These are phyloP conservation scores for Camellia oleifera DNA, from an alignment of 179 eudicot species.

Conservation along the genomic window DNA sequence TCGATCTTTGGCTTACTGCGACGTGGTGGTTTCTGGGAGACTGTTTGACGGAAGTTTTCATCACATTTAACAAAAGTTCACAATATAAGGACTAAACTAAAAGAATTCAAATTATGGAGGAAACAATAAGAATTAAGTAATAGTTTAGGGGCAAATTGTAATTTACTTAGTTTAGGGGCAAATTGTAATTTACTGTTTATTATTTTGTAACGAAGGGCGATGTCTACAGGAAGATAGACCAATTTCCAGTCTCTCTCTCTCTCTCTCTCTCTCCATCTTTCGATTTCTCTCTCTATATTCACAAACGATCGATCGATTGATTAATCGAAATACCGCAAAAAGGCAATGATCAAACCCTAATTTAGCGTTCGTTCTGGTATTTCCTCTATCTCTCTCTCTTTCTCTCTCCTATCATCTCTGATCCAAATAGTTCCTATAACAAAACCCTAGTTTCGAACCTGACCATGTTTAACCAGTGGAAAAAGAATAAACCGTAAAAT, in stretches of 20 bases:
- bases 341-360: constrained; percentile 4
- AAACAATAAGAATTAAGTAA: too few species aligned
- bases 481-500: background rate
- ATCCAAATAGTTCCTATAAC: constrained; percentile 11
- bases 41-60: too few species aligned
- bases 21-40: too few species aligned
- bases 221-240: background rate
- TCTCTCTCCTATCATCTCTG: background rate
- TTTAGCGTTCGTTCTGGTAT: background rate
- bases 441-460: background rate
- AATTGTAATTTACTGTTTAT: too few species aligned
- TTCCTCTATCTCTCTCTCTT: background rate
- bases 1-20: too few species aligned
- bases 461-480: background rate
- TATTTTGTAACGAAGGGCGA: too few species aligned
- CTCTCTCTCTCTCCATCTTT: background rate
- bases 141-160: too few species aligned
- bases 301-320: constrained; percentile 1
- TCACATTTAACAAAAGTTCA: too few species aligned
- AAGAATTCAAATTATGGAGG: too few species aligned
- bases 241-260: background rate
- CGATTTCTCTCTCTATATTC: background rate
- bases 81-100: too few species aligned
- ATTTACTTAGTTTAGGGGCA: too few species aligned
- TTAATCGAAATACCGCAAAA: background rate